Evolutionary conservation across 2,329 filamentous ascomycete genomes (phyloP).

Genomic region (Alternaria sp.): DNA sequence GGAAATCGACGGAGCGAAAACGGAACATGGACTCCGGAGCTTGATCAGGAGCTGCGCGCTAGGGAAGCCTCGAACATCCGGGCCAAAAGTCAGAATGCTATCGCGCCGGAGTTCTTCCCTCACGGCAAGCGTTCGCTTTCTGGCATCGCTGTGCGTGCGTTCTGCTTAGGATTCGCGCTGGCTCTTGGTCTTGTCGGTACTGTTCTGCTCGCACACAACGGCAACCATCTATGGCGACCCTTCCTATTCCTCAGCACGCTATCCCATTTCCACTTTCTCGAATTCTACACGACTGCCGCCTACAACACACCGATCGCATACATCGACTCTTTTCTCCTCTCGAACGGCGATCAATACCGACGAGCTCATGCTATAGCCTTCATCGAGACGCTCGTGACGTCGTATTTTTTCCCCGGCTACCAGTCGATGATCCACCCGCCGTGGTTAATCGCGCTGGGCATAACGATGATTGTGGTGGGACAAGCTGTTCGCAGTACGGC

Average conservation of each 20-base stretch:
- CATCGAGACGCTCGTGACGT: constrained; percentile 73
- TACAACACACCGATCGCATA: constrained; percentile 80
- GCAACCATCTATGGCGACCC: constrained; percentile 64
- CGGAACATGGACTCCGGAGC: constrained; percentile 38
- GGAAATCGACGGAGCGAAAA: constrained; percentile 36
- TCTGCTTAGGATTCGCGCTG: constrained; percentile 54
- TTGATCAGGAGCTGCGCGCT: constrained; percentile 40
- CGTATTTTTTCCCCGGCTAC: constrained; percentile 62
- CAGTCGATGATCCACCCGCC: constrained; percentile 55
- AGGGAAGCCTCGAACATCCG: constrained; percentile 34
- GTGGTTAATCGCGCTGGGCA: constrained; percentile 60
- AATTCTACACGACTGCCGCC: constrained; percentile 88
- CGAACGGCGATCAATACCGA: constrained; percentile 85
- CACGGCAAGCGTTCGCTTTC: constrained; percentile 57
- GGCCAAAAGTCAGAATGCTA: constrained; percentile 20
- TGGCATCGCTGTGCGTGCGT: constrained; percentile 58
- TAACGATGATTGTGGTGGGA: constrained; percentile 71
- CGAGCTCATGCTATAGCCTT: constrained; percentile 80
- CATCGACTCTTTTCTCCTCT: constrained; percentile 80
- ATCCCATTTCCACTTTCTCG: constrained; percentile 89
- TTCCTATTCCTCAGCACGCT: constrained; percentile 73
- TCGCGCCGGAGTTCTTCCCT: constrained; percentile 52
- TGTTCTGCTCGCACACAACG: constrained; percentile 38
- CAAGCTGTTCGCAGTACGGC: constrained; percentile 80
- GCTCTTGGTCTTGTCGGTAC: constrained; percentile 47